These are phyloP conservation scores for Rhodomyrtus psidioides DNA, from an alignment of 441 rosid genomes.

Conservation along the genomic window DNA sequence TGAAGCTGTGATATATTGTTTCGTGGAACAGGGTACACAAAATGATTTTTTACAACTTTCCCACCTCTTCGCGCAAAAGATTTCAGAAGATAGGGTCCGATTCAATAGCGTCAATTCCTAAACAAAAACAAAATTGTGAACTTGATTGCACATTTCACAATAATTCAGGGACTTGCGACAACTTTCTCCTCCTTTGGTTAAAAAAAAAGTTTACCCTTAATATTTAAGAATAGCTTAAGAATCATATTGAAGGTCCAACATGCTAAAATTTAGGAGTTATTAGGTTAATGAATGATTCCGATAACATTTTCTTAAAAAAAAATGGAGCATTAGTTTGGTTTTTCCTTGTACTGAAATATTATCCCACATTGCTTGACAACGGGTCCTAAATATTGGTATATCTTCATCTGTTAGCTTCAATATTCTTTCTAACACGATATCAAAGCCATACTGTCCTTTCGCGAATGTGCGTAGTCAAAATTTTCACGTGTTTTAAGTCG, in stretches of 20 bases:
- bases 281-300: too few relatives aligned
- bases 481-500: too few relatives aligned
- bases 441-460: too few relatives aligned
- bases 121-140: neutral
- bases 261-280: neutral
- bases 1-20: neutral
- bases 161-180: neutral
- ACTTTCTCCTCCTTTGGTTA: neutral
- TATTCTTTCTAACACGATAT: too few relatives aligned
- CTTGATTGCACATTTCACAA: neutral
- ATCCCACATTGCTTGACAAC: too few relatives aligned
- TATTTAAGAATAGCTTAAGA: neutral
- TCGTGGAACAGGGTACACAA: accelerated
- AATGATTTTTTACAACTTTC: neutral
- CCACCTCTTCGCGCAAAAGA: accelerated
- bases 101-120: neutral
- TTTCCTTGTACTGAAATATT: too few relatives aligned
- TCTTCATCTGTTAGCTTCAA: too few relatives aligned
- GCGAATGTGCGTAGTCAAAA: too few relatives aligned
- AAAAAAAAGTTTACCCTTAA: neutral
- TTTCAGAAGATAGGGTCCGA: neutral
- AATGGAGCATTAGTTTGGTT: too few relatives aligned
- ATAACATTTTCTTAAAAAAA: too few relatives aligned
- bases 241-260: accelerated
- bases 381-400: too few relatives aligned